Evolutionary conservation across 495 filamentous ascomycete genomes (phyloP).

Genomic region (Glonium stellatum): DNA sequence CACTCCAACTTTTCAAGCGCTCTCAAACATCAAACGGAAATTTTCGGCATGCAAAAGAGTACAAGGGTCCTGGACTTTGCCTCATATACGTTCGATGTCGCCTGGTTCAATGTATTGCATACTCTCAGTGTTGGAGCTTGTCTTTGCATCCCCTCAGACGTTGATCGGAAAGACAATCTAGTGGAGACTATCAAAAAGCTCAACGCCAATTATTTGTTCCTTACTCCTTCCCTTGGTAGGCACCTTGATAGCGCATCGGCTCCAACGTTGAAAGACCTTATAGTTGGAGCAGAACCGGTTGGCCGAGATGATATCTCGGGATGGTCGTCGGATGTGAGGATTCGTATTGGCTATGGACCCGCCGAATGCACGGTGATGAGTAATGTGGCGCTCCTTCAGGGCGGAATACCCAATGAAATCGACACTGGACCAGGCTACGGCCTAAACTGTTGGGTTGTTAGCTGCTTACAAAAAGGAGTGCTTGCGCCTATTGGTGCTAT

Average conservation of each 20-base stretch:
- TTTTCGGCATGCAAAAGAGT: too few species aligned
- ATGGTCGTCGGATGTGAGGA: slow-evolving; percentile 4
- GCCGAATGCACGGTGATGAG: slow-evolving; percentile 21
- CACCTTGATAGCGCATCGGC: slow-evolving; percentile 19
- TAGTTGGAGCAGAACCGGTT: slow-evolving; percentile 18
- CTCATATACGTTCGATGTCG: not conserved
- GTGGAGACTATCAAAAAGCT: slow-evolving; percentile 12
- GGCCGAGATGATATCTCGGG: slow-evolving; percentile 18
- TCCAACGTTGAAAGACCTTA: slow-evolving; percentile 15
- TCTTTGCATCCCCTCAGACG: slow-evolving; percentile 25
- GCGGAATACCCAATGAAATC: slow-evolving; percentile 9
- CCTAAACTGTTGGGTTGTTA: slow-evolving; percentile 21
- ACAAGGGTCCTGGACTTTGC: not conserved
- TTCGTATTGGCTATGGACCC: slow-evolving; percentile 22
- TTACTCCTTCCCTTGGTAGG: slow-evolving; percentile 21
- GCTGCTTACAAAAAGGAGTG: slow-evolving; percentile 14
- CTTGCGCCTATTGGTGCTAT: slow-evolving; percentile 22
- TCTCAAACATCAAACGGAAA: too few species aligned
- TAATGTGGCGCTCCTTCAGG: slow-evolving; percentile 16
- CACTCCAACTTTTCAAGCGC: slow-evolving; percentile 22
- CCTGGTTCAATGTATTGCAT: not conserved
- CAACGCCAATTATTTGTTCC: slow-evolving; percentile 21
- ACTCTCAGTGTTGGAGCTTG: slow-evolving; percentile 9
- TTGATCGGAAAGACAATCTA: slow-evolving; percentile 20
- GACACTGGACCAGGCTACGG: slow-evolving; percentile 14